Evolutionary conservation across 441 rosid species (phyloP), one percentile per base, ranked within the genome.

Genomic region (Breynia disticha): DNA sequence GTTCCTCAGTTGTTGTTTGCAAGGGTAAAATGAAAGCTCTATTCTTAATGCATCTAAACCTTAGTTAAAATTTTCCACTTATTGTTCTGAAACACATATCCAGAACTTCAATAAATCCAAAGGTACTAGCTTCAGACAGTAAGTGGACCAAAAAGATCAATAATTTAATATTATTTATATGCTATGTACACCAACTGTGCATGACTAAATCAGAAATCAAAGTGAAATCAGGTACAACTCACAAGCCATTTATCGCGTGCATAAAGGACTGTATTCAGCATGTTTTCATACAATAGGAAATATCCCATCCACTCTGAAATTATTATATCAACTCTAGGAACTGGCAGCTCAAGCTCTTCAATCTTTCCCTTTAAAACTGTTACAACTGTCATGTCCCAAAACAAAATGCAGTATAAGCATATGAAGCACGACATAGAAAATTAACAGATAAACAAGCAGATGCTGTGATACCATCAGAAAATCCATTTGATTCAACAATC

Each of bases 301-400:
- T 94, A 94, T 24, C 97, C 99, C 97, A 90, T 94, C 97, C 99
- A 90, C 73, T 94, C 96, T 17, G 96, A 94, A 61, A 94, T 83
- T 50, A 94, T 89, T 59, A 94, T 81, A 73, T 94, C 97, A 48
- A 94, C 97, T 76, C 83, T 85, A 28, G 75, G 63, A 5, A 76
- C 80, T 1, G 99, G 99, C 21, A 94, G 88, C 77, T 85, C 99
- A 52, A 90, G 72, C 64, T 94, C 99, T 75, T 94, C 99, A 5
- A 94, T 75, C 85, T 94, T 89, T 32, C 99, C 97, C 79, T 89
- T 94, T 77, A 94, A 66, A 73, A 94, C 94, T 2, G 99, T 89
- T 68, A 89, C 69, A 43, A 85, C 99, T 90, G 79, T 56, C 56
- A 64, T 48, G 54, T 28, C 48, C 13, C 60, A 48, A 24, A 48